Evolutionary conservation across 2,329 filamentous ascomycete genomes (phyloP).

Genomic region (Neurospora crassa): DNA sequence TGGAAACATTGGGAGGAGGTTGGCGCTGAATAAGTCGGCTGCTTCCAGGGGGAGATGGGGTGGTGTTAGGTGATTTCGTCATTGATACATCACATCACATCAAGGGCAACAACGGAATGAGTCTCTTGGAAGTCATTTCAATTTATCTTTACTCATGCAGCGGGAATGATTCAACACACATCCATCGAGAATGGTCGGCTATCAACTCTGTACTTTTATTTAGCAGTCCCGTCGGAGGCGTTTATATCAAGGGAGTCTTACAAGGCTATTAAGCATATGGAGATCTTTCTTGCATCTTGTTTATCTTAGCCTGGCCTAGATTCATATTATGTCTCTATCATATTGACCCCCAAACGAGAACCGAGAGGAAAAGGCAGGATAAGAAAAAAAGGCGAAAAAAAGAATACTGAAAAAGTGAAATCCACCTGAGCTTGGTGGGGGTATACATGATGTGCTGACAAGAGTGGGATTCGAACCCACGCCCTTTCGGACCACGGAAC

Average conservation of each 20-base stretch:
- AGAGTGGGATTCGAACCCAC: neutral
- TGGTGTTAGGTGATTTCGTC: constrained; percentile 23
- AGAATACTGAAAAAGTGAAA: rapidly evolving
- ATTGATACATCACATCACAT: neutral
- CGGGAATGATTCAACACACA: neutral
- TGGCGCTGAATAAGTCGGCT: constrained; percentile 47
- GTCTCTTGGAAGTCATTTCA: neutral
- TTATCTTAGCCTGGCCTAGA: neutral
- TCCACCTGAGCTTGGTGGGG: neutral
- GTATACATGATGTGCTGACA: neutral
- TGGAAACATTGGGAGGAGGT: constrained; percentile 80
- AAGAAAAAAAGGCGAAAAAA: neutral
- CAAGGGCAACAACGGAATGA: neutral
- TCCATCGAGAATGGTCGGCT: neutral
- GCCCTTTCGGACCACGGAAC: no score
- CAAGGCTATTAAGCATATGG: neutral
- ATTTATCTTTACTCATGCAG: neutral
- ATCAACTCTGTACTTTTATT: neutral
- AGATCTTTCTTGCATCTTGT: neutral
- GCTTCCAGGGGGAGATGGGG: constrained; percentile 36
- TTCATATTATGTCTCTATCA: neutral
- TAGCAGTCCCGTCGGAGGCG: neutral
- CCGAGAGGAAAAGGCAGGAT: neutral
- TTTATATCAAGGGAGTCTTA: neutral
- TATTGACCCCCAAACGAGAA: neutral